A percentile compares a stretch with the other conserved stretches of the same genome.
Conservation (phyloP, 2,329 filamentous ascomycete species). For the Xylariaceae sp. region DNA sequence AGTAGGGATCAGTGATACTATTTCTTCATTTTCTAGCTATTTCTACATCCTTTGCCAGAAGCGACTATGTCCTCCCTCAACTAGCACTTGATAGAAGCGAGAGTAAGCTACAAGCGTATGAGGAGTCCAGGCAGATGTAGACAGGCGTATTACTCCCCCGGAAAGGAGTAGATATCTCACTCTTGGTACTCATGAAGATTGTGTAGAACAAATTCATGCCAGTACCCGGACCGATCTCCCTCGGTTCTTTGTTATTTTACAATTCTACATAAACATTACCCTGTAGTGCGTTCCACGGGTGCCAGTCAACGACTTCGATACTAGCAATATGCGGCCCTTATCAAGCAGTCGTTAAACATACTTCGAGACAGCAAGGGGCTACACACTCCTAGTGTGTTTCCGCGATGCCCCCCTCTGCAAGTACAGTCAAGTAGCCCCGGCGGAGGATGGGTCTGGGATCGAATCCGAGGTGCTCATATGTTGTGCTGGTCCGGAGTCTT, state of each 20-base stretch:
- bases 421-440: conserved; percentile 36
- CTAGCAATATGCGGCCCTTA: not conserved
- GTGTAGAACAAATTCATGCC: not conserved
- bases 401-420: conserved; percentile 21
- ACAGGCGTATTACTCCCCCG: too few relatives aligned
- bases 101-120: not conserved
- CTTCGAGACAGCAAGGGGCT: too few relatives aligned
- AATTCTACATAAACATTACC: conserved; percentile 5
- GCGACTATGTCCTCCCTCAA: not conserved
- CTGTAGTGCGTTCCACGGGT: not conserved
- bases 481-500: conserved; percentile 28
- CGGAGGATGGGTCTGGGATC: conserved; percentile 37
- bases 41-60: not conserved
- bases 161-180: not conserved
- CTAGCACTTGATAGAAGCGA: not conserved
- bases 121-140: not conserved
- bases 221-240: not conserved
- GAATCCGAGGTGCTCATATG: conserved; percentile 41
- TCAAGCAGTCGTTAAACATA: not conserved
- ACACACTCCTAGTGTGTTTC: conserved; percentile 15
- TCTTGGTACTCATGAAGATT: not conserved
- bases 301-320: not conserved
- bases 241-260: conserved; percentile 3
- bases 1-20: not conserved
- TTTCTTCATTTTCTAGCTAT: not conserved